phyloP scores from a whole-genome alignment of 2,329 filamentous ascomycete species.

The Nothomitra cinnamomea region DNA sequence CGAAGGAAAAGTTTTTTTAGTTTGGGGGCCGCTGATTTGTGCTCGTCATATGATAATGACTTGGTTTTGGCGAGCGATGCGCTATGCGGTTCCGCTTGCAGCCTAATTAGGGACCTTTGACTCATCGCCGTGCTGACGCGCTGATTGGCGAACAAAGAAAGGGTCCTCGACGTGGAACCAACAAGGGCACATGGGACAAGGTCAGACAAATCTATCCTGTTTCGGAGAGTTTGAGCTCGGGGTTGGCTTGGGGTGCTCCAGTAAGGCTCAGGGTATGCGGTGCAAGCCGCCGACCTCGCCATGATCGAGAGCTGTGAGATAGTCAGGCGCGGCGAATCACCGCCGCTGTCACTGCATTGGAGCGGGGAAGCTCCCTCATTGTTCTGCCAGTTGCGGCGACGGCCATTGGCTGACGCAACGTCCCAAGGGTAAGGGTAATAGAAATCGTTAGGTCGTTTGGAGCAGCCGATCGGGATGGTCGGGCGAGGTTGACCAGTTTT shows the following conservation, averaged over 20 bases:
- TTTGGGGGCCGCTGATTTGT: background rate
- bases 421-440: constrained; percentile 2
- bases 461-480: background rate
- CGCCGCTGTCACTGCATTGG: background rate
- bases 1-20: background rate
- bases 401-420: background rate
- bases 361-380: background rate
- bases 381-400: background rate
- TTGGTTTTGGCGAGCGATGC: background rate
- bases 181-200: constrained; percentile 1
- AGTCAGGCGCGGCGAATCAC: background rate
- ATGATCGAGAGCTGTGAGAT: background rate
- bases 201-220: background rate
- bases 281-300: constrained; percentile 1
- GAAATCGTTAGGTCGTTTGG: no score
- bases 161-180: background rate
- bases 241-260: background rate
- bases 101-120: constrained; percentile 4
- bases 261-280: background rate
- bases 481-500: constrained; percentile 3
- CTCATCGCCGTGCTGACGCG: background rate
- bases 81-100: background rate
- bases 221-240: constrained; percentile 2
- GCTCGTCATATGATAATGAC: constrained; percentile 2
- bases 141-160: background rate